Evolutionary conservation across 164 flowering plant species (phyloP), one percentile per base, ranked within the genome.

Genomic region (Tetrastigma voinierianum): DNA sequence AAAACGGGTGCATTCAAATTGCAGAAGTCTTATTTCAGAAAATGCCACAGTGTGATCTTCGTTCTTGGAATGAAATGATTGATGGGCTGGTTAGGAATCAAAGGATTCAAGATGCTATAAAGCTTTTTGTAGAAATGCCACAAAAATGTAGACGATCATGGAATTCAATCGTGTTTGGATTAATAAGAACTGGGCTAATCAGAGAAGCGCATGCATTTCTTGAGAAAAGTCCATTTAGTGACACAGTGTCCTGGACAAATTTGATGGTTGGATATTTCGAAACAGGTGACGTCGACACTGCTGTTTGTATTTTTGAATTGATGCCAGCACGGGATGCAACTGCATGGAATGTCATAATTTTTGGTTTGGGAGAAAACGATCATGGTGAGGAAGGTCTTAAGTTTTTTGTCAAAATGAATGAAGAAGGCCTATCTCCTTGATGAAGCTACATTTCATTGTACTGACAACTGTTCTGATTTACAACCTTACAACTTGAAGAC

Each of bases 301-400:
- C 90, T 0, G 51, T 73, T 51, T 64, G 67, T 51, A 56, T 82
- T 63, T 88, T 88, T 61, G 67, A 81, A 53, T 54, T 67, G 67
- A 80, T 80, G 78, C 74, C 81, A 19, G 8, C 9, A 62, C 73
- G 71, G 48, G 93, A 88, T 74, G 71, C 79, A 43, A 77, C 85
- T 16, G 70, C 68, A 21, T 88, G 87, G 87, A 88, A 86, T 76
- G 87, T 80, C 16, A 76, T 84, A 19, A 83, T 88, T 25, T 83
- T 77, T 70, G 89, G 88, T 46, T 67, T 84, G 47, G 84, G 89
- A 57, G 85, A 83, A 67, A 80, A 86, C 69, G 87, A 84, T 74
- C 66, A 52, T 20, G 79, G 88, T 15, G 90, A 84, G 74, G 84
- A 82, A 49, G 87, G 89, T 51, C 44, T 84, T 46, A 81, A 79